Conservation (phyloP, 2,329 filamentous ascomycete genomes). For the Aspergillus felis region DNA sequence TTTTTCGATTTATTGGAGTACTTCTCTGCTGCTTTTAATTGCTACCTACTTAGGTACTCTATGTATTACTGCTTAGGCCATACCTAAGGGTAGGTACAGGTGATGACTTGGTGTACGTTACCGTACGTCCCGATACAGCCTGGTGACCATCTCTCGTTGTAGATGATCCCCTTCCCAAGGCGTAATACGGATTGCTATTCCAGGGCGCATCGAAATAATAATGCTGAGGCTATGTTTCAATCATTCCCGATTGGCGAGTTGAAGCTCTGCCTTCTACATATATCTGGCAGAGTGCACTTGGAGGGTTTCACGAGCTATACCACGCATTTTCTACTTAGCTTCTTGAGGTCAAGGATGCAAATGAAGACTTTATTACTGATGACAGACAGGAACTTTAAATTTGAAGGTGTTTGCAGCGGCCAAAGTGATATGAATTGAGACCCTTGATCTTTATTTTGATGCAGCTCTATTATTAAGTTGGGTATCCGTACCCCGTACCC, state of each 20-base stretch:
- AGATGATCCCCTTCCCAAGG: background rate
- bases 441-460: background rate
- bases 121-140: background rate
- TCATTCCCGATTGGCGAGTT: background rate
- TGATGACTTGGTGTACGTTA: background rate
- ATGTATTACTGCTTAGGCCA: background rate
- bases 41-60: background rate
- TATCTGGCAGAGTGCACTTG: background rate
- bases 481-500: background rate
- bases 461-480: background rate
- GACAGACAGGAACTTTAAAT: background rate
- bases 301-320: background rate
- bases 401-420: too few species aligned
- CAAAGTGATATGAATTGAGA: background rate
- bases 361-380: background rate
- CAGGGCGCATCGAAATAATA: background rate
- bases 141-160: background rate
- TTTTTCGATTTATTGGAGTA: background rate
- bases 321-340: background rate
- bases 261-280: background rate
- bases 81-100: too few species aligned
- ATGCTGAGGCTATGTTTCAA: constrained; percentile 1
- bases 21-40: background rate
- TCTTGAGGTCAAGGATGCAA: background rate
- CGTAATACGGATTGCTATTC: background rate